Conservation (phyloP, 441 rosid genomes). For the Metrosideros polymorpha region DNA sequence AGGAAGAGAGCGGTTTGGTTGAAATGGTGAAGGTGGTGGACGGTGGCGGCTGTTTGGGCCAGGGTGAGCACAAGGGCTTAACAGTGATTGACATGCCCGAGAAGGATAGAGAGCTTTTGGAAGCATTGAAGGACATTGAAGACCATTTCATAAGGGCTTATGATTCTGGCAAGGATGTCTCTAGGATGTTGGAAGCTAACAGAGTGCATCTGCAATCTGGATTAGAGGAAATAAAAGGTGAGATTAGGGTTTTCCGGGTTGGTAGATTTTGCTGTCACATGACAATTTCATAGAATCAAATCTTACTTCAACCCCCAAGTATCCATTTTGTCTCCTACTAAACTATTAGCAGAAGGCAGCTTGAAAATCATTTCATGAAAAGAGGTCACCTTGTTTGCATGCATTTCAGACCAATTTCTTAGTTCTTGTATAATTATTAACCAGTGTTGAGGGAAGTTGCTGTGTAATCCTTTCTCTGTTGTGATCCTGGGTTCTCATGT, state of each 20-base stretch:
- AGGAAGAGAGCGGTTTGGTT: neutral
- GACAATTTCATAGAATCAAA: neutral
- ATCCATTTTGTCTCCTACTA: neutral
- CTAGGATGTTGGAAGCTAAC: constrained; percentile 48
- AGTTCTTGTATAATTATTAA: neutral
- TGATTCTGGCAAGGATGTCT: constrained; percentile 49
- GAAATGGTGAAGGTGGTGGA: constrained; percentile 21
- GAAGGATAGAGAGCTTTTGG: constrained; percentile 38
- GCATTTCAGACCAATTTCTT: neutral
- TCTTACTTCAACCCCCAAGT: neutral
- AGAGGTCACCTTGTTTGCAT: neutral
- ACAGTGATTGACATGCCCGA: constrained; percentile 21
- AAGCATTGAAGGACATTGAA: constrained; percentile 44
- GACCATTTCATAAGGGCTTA: constrained; percentile 43
- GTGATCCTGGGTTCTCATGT: neutral
- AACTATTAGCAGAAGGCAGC: neutral
- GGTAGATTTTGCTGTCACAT: neutral
- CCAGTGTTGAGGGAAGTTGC: neutral
- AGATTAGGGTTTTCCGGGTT: neutral
- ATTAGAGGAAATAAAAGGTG: constrained; percentile 45
- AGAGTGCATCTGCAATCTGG: constrained; percentile 34
- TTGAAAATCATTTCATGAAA: neutral
- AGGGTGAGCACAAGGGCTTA: constrained; percentile 29
- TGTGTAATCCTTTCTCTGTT: neutral
- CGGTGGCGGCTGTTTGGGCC: constrained; percentile 16